Conservation (phyloP, 2,329 filamentous ascomycete genomes). For the Aspergillus glaucus region DNA sequence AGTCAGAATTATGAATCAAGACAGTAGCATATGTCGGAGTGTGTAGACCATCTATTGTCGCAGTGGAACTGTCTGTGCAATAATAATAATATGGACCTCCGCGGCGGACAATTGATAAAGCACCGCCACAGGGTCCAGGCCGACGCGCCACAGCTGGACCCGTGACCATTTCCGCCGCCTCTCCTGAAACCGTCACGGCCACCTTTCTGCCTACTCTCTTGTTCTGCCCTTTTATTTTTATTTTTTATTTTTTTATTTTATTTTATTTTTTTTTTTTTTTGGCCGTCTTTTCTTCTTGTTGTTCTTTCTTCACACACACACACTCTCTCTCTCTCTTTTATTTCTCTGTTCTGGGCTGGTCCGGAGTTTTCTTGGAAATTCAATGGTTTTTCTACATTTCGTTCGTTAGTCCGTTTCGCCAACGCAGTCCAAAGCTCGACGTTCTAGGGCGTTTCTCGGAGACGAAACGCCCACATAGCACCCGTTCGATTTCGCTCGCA, state of each 20-base stretch:
- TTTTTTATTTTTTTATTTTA: neutral
- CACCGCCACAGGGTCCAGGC: neutral
- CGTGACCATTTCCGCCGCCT: neutral
- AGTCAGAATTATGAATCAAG: too few relatives aligned
- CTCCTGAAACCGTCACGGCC: neutral
- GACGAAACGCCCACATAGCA: slow-evolving; percentile 13
- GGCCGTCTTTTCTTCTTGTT: neutral
- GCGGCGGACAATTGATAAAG: neutral
- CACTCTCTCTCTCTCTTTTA: neutral
- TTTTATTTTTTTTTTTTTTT: neutral
- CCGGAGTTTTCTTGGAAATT: slow-evolving; percentile 19
- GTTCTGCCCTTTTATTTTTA: neutral
- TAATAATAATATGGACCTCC: too few relatives aligned
- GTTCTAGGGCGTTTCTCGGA: slow-evolving; percentile 8
- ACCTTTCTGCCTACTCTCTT: neutral
- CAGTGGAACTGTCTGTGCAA: too few relatives aligned
- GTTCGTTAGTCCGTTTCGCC: slow-evolving; percentile 19
- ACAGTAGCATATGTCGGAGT: too few relatives aligned
- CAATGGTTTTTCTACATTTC: slow-evolving; percentile 21
- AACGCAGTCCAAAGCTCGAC: slow-evolving; percentile 3
- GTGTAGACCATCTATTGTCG: too few relatives aligned
- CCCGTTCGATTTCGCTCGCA: slow-evolving; percentile 33
- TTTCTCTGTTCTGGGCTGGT: slow-evolving; percentile 15
- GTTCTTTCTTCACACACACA: neutral
- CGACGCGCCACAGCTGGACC: slow-evolving; percentile 2